Percentiles rank a stretch among this genome's conserved stretches.
phyloP scores from a whole-genome alignment of 169 alveolate species.

The Perkinsus olseni region DNA sequence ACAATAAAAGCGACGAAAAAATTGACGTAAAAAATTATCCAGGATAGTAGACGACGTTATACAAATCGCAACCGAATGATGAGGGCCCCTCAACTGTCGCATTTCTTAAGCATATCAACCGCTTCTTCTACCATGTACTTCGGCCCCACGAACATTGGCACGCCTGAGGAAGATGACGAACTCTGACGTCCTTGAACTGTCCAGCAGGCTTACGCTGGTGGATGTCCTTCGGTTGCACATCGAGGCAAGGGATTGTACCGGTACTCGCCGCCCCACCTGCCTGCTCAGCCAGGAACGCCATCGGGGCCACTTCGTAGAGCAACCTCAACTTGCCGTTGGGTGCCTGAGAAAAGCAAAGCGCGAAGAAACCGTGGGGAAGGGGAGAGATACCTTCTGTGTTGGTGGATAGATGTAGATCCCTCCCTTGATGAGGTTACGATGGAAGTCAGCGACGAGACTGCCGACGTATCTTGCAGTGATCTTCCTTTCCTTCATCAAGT shows the following conservation, averaged over 20 bases:
- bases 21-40: background rate
- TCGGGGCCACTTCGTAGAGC: conserved; percentile 64
- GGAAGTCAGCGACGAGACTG: conserved; percentile 55
- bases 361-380: background rate
- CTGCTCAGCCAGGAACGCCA: conserved; percentile 56
- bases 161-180: background rate
- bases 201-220: conserved; percentile 37
- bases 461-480: conserved; percentile 43
- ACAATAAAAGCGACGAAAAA: background rate
- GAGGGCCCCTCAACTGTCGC: background rate
- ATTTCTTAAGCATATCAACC: conserved; percentile 5
- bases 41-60: too few species aligned
- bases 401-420: conserved; percentile 58
- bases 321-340: conserved; percentile 57
- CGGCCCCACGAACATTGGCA: conserved; percentile 20
- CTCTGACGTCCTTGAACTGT: background rate
- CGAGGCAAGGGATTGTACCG: conserved; percentile 47
- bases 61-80: background rate
- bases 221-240: conserved; percentile 38
- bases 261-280: conserved; percentile 70
- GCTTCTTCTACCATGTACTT: conserved; percentile 14
- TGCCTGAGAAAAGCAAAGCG: background rate
- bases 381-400: conserved; percentile 33
- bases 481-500: background rate
- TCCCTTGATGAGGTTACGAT: conserved; percentile 52